phyloP scores from a whole-genome alignment of 2,329 filamentous ascomycete species.

The Lachnellula willkommii region DNA sequence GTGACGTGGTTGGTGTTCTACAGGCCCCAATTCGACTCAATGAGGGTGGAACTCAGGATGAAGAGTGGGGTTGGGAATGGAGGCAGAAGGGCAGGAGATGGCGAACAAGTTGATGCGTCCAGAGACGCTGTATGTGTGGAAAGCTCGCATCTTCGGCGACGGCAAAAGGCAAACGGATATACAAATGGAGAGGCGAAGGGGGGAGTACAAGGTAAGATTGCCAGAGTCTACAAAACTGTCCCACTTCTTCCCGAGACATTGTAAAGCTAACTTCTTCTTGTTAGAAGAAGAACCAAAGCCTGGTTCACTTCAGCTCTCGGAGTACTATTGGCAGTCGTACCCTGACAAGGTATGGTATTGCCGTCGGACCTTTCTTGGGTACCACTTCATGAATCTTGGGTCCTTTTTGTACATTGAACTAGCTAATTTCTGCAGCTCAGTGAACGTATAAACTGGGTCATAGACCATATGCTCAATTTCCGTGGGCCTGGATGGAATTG shows the following conservation, averaged over 20 bases:
- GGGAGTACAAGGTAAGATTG: not conserved
- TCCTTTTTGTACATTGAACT: too few species aligned
- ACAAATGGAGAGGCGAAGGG: not conserved
- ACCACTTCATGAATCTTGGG: too few species aligned
- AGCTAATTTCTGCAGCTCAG: not conserved
- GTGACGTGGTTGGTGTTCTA: conserved; percentile 49
- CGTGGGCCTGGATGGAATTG: conserved; percentile 56
- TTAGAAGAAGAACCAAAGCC: too few species aligned
- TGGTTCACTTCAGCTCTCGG: not conserved
- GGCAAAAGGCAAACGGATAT: conserved; percentile 11
- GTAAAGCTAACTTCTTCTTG: too few species aligned
- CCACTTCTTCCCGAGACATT: not conserved
- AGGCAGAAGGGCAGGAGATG: not conserved
- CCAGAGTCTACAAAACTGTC: not conserved
- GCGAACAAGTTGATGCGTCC: not conserved
- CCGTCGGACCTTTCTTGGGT: too few species aligned
- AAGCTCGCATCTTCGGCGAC: not conserved
- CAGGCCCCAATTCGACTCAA: conserved; percentile 51
- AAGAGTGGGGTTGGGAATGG: conserved; percentile 21
- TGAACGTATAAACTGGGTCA: conserved; percentile 49
- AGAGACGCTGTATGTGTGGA: not conserved
- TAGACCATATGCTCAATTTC: conserved; percentile 50
- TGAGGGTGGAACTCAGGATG: conserved; percentile 33
- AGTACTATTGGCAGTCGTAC: conserved; percentile 56
- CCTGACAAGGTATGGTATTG: conserved; percentile 41